Evolutionary conservation across 371 early-diverging fungal species (phyloP), one percentile per base, ranked within the genome.

Genomic region (Batkoa obscura): DNA sequence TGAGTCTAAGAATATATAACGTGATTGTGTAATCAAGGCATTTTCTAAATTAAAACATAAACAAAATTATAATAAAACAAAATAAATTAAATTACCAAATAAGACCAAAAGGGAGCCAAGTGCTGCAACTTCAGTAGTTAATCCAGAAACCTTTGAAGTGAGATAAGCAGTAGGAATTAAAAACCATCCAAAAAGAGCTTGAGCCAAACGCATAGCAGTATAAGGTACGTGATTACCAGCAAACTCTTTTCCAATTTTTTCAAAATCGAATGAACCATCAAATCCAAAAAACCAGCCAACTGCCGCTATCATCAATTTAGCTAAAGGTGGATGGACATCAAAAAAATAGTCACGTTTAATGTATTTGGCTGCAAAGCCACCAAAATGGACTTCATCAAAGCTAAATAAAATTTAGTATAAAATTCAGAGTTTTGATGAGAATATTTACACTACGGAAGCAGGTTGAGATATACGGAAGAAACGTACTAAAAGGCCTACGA

Each of bases 321-420:
- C 99, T 34, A 99, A 72, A 3, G 95, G 95, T 43, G 97, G 97
- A 64, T 94, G 94, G 4, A 99, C 97, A 68, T 99, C 99, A 74
- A 99, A 94, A 71, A 88, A 98, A 73, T 90, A 99, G 46, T 76
- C 71, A 34, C 87, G 72, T 12, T 78, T 76, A 39, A 99, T 74
- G 64, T 99, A 99, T 68, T 89, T 84, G 52, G 55, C 60, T 23
- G 69, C 68, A 43, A 68, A 72, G 0, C 68, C 70, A 59, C 80
- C 81, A 68, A 79, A 78, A 60, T 79, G 80, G 17, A 79, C 79
- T 61, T 79, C 82, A 58, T 82, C 82, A 64, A 82, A 46, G 3
- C 57, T 49, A 47, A 45, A 3, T n/a, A 41, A 30, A 4, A 32
- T 8, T 46, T 17, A 39, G 1, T n/a, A 9, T 32, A 33, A n/a